Evolutionary conservation across 2,329 filamentous ascomycete species (phyloP), one percentile per base, ranked within the genome.

Genomic region (Apiospora sp.): DNA sequence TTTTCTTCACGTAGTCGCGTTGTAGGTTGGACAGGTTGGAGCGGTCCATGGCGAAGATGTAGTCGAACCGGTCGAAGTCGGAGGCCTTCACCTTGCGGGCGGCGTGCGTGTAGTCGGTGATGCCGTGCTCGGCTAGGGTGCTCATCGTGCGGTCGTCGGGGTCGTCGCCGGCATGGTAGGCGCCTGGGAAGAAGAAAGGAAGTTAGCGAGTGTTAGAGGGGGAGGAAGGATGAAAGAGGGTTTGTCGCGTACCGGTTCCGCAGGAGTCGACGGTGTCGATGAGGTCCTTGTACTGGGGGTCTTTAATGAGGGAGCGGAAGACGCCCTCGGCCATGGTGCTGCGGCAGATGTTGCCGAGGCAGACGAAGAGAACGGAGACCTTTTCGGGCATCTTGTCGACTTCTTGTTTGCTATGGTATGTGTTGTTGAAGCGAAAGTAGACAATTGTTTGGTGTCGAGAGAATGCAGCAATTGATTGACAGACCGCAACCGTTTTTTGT

Each of bases 301-400:
- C 89, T 76, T 89, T 87, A 54, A 88, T 88, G 54, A 96, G 85
- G 73, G 92, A 89, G 73, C 91, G 90, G 84, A 99, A 98, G 76
- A 98, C 93, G 69, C 94, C 96, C 86, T 98, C 96, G 67, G 95
- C 94, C 96, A 99, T 98, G 44, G 96, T 94, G 10, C 95, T 98
- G 74, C 89, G 88, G 81, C 95, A 99, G 80, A 98, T 98, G 83
- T 99, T 99, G 82, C 96, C 96, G 46, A 98, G 88, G 84, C 96
- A 99, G 77, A 98, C 96, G 81, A 98, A 98, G 70, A 98, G 90
- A 49, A 98, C 93, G 2, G 92, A 95, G 71, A 94, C 80, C 73
- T 79, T 81, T 79, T 77, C 73, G 7, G 73, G 49, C 64, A 73
- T 73, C 22, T 24, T n/a, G 58, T 4, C 34, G 58, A 10, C 6